These are phyloP conservation scores for Epichloe sp. DNA, from an alignment of 2,329 filamentous ascomycete genomes.

Conservation along the genomic window DNA sequence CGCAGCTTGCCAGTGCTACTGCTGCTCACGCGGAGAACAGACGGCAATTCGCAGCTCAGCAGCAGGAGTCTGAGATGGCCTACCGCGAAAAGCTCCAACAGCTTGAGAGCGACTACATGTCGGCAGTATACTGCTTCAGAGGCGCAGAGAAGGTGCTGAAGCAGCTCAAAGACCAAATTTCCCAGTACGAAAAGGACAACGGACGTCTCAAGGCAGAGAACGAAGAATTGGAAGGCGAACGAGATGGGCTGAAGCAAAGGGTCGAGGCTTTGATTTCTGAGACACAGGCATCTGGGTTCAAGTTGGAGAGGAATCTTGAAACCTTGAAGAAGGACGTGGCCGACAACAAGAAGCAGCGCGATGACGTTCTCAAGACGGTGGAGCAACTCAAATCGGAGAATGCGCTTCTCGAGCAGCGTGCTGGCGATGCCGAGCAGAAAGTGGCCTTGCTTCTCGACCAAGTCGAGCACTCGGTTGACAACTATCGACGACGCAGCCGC, in stretches of 20 bases:
- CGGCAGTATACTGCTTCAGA: constrained; percentile 94
- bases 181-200: constrained; percentile 82
- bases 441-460: constrained; percentile 89
- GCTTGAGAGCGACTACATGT: constrained; percentile 94
- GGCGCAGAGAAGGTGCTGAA: constrained; percentile 98
- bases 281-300: constrained; percentile 49
- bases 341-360: constrained; percentile 53
- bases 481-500: constrained; percentile 70
- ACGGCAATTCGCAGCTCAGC: constrained; percentile 59
- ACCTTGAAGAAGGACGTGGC: constrained; percentile 58
- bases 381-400: constrained; percentile 80
- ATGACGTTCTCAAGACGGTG: constrained; percentile 48
- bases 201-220: constrained; percentile 69
- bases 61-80: constrained; percentile 74
- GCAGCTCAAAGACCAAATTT: constrained; percentile 95
- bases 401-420: constrained; percentile 64
- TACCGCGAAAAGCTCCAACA: constrained; percentile 91
- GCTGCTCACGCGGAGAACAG: constrained; percentile 81
- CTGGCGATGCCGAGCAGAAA: constrained; percentile 81
- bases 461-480: constrained; percentile 86
- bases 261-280: constrained; percentile 58
- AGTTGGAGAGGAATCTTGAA: constrained; percentile 59
- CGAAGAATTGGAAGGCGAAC: constrained; percentile 63
- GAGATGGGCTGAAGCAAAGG: constrained; percentile 50
- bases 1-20: constrained; percentile 65